phyloP scores from a whole-genome alignment of 2,329 filamentous ascomycete species.

The Fusarium circinatum region DNA sequence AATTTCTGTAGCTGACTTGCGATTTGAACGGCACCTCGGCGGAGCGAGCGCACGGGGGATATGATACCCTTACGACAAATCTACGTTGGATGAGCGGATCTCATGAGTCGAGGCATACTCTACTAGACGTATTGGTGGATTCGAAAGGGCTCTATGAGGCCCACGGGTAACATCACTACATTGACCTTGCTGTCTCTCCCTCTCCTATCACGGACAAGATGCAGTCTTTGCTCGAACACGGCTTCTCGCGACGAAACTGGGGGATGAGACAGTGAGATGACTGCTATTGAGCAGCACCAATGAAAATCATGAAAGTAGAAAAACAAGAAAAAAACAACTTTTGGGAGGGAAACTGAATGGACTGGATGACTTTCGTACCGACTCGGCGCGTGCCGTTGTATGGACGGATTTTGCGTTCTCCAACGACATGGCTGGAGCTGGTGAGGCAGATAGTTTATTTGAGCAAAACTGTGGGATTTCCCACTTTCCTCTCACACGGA shows the following conservation, averaged over 20 bases:
- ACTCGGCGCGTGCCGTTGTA: constrained; percentile 27
- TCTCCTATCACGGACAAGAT: constrained; percentile 14
- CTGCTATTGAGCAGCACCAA: constrained; percentile 26
- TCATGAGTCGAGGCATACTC: constrained; percentile 42
- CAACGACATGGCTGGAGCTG: constrained; percentile 24
- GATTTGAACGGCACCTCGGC: constrained; percentile 40
- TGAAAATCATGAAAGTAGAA: constrained; percentile 38
- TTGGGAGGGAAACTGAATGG: constrained; percentile 41
- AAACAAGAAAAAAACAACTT: constrained; percentile 39
- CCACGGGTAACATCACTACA: constrained; percentile 24
- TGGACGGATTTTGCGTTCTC: constrained; percentile 10
- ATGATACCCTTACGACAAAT: constrained; percentile 52
- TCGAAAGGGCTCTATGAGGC: constrained; percentile 20
- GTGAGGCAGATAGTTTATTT: constrained; percentile 43
- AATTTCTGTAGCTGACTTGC: constrained; percentile 42
- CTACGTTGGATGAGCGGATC: constrained; percentile 48
- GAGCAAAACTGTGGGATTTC: constrained; percentile 38
- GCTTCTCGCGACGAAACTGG: constrained; percentile 25
- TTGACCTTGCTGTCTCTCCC: constrained; percentile 22
- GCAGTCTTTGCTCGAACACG: constrained; percentile 19
- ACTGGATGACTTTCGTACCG: constrained; percentile 40
- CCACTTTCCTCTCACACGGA: constrained; percentile 37
- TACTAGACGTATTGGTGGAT: constrained; percentile 41
- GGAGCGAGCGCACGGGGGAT: constrained; percentile 41
- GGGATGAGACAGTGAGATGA: constrained; percentile 17